A percentile compares a stretch with the other conserved stretches of the same genome.
Conservation (phyloP, 768 basidiomycete genomes). For the Mycena venus region DNA sequence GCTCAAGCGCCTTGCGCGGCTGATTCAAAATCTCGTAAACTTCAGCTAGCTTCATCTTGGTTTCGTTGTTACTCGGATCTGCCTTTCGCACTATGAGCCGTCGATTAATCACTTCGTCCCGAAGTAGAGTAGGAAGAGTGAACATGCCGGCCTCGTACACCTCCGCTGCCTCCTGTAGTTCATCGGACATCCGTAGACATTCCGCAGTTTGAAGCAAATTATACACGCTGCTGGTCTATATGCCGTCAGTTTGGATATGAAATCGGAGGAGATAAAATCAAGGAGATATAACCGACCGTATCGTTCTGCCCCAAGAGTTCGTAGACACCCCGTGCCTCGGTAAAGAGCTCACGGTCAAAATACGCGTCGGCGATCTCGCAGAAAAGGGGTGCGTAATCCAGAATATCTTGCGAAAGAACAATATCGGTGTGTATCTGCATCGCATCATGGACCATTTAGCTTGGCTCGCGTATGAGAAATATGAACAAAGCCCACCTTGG, state of each 20-base stretch:
- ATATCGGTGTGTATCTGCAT: constrained; percentile 81
- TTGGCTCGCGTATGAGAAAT: background rate
- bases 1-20: constrained; percentile 82
- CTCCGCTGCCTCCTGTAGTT: constrained; percentile 82
- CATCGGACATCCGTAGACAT: constrained; percentile 83
- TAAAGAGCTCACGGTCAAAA: constrained; percentile 81
- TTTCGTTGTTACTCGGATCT: constrained; percentile 83
- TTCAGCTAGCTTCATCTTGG: constrained; percentile 91
- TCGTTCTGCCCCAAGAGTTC: constrained; percentile 82
- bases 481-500: constrained; percentile 66
- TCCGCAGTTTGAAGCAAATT: constrained; percentile 83
- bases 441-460: background rate
- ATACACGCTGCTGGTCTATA: constrained; percentile 80
- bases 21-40: constrained; percentile 89
- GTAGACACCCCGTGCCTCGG: constrained; percentile 85
- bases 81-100: constrained; percentile 71
- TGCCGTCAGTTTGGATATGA: no score
- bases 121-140: background rate
- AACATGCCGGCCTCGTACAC: constrained; percentile 86
- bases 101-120: background rate
- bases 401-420: constrained; percentile 77
- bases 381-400: constrained; percentile 85
- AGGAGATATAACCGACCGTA: constrained; percentile 65
- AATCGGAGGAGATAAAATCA: no score
- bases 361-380: constrained; percentile 89